phyloP scores from a whole-genome alignment of 495 filamentous ascomycete genomes.

The Penicillium cataractarum region DNA sequence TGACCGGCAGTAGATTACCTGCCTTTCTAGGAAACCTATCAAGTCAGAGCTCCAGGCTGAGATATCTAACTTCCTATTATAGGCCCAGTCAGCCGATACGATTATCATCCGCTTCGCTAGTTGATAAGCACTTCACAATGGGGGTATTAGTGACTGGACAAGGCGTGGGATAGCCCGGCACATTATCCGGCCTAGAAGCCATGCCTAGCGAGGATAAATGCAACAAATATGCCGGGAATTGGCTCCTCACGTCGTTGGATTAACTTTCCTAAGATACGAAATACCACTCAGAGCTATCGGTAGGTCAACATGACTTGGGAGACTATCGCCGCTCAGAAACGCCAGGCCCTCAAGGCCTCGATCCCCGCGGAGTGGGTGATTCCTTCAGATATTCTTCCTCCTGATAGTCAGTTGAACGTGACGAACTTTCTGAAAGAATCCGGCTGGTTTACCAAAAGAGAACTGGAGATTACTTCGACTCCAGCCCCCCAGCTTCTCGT shows the following conservation, averaged over 20 bases:
- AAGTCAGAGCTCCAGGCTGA: neutral
- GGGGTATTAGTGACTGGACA: neutral
- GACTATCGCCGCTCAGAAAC: conserved; percentile 18
- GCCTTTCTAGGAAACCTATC: conserved; percentile 13
- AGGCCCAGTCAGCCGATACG: neutral
- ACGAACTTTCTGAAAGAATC: neutral
- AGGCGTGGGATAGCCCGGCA: neutral
- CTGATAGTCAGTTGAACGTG: neutral
- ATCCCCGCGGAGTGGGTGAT: conserved; percentile 20
- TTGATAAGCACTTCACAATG: neutral
- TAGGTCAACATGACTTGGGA: conserved; percentile 31
- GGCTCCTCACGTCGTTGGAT: neutral
- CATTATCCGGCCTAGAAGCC: neutral
- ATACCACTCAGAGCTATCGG: neutral
- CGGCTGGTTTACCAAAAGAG: neutral
- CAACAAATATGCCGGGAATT: neutral
- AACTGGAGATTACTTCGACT: neutral
- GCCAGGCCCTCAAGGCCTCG: conserved; percentile 15
- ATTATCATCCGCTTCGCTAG: neutral
- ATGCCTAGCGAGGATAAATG: neutral
- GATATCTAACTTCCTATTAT: neutral
- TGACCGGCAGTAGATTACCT: conserved; percentile 9
- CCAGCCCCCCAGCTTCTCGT: neutral
- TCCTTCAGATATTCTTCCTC: conserved; percentile 4
- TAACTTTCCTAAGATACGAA: neutral